phyloP scores from a whole-genome alignment of 306 rosid species.

The Morella rubra region DNA sequence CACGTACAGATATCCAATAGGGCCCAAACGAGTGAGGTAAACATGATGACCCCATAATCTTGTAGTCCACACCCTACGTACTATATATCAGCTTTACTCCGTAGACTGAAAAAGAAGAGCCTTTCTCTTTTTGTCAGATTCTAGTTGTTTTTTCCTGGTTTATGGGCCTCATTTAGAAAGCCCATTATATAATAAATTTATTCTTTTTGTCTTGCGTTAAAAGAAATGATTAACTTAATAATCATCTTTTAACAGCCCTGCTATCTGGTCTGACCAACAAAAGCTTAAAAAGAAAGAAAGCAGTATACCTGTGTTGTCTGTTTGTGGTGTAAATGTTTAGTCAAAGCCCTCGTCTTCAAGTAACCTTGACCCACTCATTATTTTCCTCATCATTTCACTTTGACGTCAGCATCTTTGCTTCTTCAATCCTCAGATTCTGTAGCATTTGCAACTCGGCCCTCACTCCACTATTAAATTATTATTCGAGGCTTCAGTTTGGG shows the following conservation, averaged over 20 bases:
- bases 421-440: not conserved
- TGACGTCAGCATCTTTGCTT: conserved; percentile 23
- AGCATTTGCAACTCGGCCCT: not conserved
- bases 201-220: not conserved
- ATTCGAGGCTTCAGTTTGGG: conserved; percentile 12
- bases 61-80: not conserved
- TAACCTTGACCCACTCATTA: conserved; percentile 53
- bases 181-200: not conserved
- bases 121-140: not conserved
- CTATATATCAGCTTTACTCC: not conserved
- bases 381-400: conserved; percentile 32
- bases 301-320: conserved; percentile 29
- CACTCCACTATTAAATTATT: not conserved
- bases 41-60: conserved; percentile 21
- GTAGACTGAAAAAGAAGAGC: not conserved
- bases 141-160: conserved; percentile 2
- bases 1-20: no score
- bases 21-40: not conserved
- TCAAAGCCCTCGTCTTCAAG: conserved; percentile 39
- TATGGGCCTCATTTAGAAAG: not conserved
- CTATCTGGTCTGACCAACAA: not conserved
- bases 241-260: conserved; percentile 10
- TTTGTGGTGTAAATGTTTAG: conserved; percentile 41
- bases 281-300: not conserved
- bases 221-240: conserved; percentile 1